Base-by-base conservation (phyloP, 257 asterid species). In the Fraxinus americana region DNA sequence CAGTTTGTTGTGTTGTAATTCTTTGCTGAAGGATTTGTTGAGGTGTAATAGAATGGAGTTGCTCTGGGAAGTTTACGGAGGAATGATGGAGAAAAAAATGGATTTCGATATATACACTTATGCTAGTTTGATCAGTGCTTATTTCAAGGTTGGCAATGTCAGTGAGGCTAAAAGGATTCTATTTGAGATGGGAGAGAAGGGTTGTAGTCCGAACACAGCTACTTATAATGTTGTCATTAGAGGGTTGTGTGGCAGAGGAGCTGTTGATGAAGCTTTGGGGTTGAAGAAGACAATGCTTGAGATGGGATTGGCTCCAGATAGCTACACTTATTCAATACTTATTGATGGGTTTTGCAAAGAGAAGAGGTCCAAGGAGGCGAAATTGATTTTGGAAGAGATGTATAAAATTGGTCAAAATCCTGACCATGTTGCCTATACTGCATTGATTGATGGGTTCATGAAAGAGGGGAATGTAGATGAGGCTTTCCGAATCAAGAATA, bases 1-100 rank as follows among this genome's bases (percentile, higher is more conserved):
- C 32, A 92, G 93, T 86, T 84, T 91, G 84, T 74, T 94, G 88
- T 89, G 97, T 82, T 91, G 97, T 83, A 94, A 94, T 89, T 87
- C 94, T 30, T 85, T 94, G 87, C 72, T 94, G 90, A 92, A 89
- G 76, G 97, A 92, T 80, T 84, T 92, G 81, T 77, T 91, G 80
- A 89, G 77, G 79, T 69, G 86, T 70, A 88, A 86, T 82, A 91
- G 78, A 75, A 80, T 83, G 90, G 94, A 87, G 79, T 81, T 90
- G 83, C 91, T 94, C 78, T 92, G 95, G 97, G 86, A 88, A 79
- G 90, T 91, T 38, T 86, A 83, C 73, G 83, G 70, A 21, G 92
- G 85, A 74, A 91, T 92, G 96, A 63, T 84, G 79, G 88, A 83
- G 78, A 85, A 75, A 52, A 81, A 81, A 80, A 81, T 90, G 16